Conservation (phyloP, 192 early-diverging fungal genomes). For the Endogone sp. region DNA sequence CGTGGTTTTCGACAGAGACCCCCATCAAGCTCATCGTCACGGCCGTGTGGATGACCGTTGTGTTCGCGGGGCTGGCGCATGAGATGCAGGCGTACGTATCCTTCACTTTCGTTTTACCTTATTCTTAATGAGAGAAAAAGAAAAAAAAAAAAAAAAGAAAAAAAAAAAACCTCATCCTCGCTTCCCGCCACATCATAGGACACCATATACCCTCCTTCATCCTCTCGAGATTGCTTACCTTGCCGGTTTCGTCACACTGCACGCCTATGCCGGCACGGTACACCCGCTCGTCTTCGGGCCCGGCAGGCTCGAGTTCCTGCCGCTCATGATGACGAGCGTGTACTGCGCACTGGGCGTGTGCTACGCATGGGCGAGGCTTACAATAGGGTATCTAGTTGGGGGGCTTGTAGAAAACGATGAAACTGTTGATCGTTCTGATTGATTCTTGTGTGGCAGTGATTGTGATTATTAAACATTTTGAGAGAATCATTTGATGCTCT, state of each 20-base stretch:
- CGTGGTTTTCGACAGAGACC: constrained; percentile 15
- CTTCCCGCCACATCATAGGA: neutral
- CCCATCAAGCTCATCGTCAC: constrained; percentile 27
- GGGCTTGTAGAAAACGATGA: too few species aligned
- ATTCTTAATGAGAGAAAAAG: too few species aligned
- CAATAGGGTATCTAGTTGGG: constrained; percentile 24
- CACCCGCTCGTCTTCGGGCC: constrained; percentile 49
- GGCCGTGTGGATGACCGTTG: constrained; percentile 22
- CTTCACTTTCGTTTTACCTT: neutral
- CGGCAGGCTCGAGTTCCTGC: constrained; percentile 67
- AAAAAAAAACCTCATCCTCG: neutral
- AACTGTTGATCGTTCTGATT: too few species aligned
- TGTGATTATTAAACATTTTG: too few species aligned
- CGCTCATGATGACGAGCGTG: constrained; percentile 74
- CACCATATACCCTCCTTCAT: constrained; percentile 10
- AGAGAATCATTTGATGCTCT: too few species aligned
- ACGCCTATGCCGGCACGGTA: constrained; percentile 49
- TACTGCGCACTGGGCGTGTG: constrained; percentile 73
- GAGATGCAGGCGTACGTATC: constrained; percentile 20
- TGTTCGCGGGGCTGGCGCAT: constrained; percentile 13
- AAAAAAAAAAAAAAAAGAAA: too few species aligned
- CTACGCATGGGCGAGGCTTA: constrained; percentile 63
- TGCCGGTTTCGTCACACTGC: constrained; percentile 44
- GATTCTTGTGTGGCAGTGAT: too few species aligned
- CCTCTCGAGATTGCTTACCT: constrained; percentile 54